Evolutionary conservation across 352 stramenopile species (phyloP), one percentile per base, ranked within the genome.

Genomic region (Phytophthora aleatoria): DNA sequence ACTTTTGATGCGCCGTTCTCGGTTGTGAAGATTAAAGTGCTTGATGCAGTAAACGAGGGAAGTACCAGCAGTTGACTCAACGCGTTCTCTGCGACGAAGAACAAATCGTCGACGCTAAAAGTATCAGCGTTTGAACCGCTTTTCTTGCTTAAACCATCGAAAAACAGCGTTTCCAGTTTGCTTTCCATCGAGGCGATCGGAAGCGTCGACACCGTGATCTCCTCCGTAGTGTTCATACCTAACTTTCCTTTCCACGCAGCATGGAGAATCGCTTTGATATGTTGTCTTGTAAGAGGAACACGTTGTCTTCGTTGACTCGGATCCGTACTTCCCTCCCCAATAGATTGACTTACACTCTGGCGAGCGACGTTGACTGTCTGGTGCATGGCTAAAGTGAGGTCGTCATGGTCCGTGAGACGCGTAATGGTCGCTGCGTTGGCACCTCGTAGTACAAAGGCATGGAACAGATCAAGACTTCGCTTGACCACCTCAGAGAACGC

Each of bases 191-290:
- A 64, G 0, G 76, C 50, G 8, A 64, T 26, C 1, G 49, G 63
- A 8, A 67, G 63, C 9, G 20, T 41, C 12, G 70, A 54, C 15
- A 44, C 5, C 52, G 31, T 24, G 0, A 31, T 11, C 27, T 54
- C 30, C 50, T 41, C 39, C 9, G 38, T 20, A 9, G 3, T 35
- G 38, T n/a, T 42, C 50, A 33, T 51, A 59, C 16, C 1, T 20
- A 30, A 33, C 24, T 87, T 87, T 2, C 57, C 64, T 4, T 83
- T 65, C 66, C 77, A 83, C 2, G 68, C 69, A 4, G 56, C 27
- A 5, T 76, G 73, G 1, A 90, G 20, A 24, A 90, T 75, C 0
- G 68, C 48, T 61, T 87, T 85, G 6, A 79, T 73, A 47, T 90
- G 71, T 28, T 82, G 71, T 41, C 71, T 81, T 1, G 70, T 85